A percentile compares a stretch with the other conserved stretches of the same genome.
These are phyloP conservation scores for Viridothelium virens DNA, from an alignment of 495 filamentous ascomycete genomes.

Conservation along the genomic window DNA sequence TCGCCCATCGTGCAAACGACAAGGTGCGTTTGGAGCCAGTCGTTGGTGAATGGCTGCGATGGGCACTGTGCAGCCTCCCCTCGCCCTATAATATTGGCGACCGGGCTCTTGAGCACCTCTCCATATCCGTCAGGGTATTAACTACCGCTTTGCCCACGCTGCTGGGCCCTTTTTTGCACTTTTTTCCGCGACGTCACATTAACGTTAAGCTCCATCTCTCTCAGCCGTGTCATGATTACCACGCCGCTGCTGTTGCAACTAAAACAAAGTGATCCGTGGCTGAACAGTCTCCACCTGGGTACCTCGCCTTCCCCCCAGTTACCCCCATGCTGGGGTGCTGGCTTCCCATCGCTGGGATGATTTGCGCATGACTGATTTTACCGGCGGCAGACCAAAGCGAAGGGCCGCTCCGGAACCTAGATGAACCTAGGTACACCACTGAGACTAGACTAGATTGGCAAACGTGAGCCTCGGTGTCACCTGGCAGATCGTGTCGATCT, in stretches of 20 bases:
- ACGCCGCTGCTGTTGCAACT: neutral
- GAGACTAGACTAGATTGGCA: neutral
- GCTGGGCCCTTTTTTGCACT: neutral
- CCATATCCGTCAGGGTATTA: neutral
- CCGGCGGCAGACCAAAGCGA: constrained; percentile 11
- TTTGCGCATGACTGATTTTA: constrained; percentile 10
- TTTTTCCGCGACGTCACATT: neutral
- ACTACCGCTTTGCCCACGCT: neutral
- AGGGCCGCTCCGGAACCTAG: constrained; percentile 12
- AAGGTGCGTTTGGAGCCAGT: neutral
- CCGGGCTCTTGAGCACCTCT: neutral
- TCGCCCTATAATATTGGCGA: constrained; percentile 11
- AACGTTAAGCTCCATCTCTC: neutral
- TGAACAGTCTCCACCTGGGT: neutral
- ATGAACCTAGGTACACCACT: constrained; percentile 6
- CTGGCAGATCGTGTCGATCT: constrained; percentile 3
- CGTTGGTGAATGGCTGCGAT: constrained; percentile 4
- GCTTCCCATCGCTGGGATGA: neutral
- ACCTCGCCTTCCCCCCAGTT: neutral
- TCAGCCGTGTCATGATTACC: neutral
- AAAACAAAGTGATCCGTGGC: neutral
- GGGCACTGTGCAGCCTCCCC: neutral
- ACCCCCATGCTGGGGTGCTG: neutral
- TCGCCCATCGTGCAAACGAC: constrained; percentile 4
- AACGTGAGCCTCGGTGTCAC: constrained; percentile 4